Conservation (phyloP, 257 asterid genomes). For the Cynanchum wilfordii region DNA sequence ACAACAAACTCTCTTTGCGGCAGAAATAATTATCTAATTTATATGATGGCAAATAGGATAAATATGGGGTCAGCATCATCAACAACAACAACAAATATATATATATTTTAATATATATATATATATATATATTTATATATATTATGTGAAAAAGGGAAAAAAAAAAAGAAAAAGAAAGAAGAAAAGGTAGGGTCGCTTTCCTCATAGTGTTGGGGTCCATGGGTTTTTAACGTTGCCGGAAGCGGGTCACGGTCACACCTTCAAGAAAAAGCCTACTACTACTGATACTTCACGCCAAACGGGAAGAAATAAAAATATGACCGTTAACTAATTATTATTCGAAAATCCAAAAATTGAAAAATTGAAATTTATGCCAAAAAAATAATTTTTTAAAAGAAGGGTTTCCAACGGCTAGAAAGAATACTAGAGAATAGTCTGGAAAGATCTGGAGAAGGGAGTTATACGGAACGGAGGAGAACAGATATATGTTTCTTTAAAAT, state of each 20-base stretch:
- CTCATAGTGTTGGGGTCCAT: background rate
- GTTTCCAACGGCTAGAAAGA: slow-evolving; percentile 16
- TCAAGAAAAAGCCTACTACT: background rate
- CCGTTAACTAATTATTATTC: slow-evolving; percentile 15
- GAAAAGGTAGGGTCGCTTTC: slow-evolving; percentile 13
- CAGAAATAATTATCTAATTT: background rate
- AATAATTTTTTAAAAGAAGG: no score
- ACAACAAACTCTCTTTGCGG: background rate
- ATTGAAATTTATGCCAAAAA: background rate
- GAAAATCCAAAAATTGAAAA: slow-evolving; percentile 7
- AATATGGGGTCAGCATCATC: slow-evolving; percentile 9
- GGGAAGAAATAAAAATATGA: slow-evolving; percentile 23
- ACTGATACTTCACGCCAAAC: slow-evolving; percentile 14
- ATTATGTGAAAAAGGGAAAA: no score
- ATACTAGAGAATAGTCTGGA: slow-evolving; percentile 20
- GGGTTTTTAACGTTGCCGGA: background rate
- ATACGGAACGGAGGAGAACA: no score
- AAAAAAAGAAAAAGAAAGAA: background rate
- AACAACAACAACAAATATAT: background rate
- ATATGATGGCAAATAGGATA: slow-evolving; percentile 7
- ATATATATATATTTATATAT: no score
- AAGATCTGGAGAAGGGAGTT: background rate
- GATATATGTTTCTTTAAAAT: no score
- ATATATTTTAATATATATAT: no score
- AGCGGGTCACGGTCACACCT: background rate